Percentiles rank a stretch among this genome's conserved stretches.
Conservation (phyloP, 495 filamentous ascomycete species). For the Neurospora hispaniola region DNA sequence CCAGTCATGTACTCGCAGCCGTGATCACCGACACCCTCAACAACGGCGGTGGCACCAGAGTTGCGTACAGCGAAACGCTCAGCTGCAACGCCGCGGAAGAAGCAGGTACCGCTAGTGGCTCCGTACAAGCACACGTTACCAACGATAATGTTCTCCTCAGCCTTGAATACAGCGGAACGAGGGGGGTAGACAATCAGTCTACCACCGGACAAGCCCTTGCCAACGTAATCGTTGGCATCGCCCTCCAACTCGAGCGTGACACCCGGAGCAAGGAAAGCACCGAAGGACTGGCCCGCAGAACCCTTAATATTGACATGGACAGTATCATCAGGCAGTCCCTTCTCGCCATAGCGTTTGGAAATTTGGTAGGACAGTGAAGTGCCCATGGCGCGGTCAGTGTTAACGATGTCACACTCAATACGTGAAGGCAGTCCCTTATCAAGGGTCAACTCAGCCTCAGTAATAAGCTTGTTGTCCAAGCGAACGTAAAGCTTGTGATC, state of each 20-base stretch:
- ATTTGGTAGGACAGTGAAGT: slow-evolving; percentile 96
- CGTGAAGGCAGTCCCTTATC: slow-evolving; percentile 92
- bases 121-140: slow-evolving; percentile 98
- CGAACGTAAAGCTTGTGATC: slow-evolving; percentile 90
- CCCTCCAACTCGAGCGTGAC: slow-evolving; percentile 95
- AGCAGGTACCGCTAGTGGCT: slow-evolving; percentile 85
- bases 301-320: slow-evolving; percentile 97
- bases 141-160: slow-evolving; percentile 94
- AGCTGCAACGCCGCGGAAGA: slow-evolving; percentile 95
- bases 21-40: slow-evolving; percentile 96
- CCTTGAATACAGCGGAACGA: slow-evolving; percentile 86
- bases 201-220: slow-evolving; percentile 93
- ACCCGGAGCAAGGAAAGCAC: slow-evolving; percentile 89
- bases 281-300: slow-evolving; percentile 98
- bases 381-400: slow-evolving; percentile 92
- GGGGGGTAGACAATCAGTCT: slow-evolving; percentile 95
- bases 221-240: slow-evolving; percentile 96
- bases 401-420: slow-evolving; percentile 96
- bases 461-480: slow-evolving; percentile 97
- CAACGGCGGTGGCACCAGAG: slow-evolving; percentile 91
- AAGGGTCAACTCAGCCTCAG: slow-evolving; percentile 90
- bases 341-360: slow-evolving; percentile 84
- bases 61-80: slow-evolving; percentile 98
- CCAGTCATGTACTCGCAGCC: slow-evolving; percentile 99
- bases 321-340: slow-evolving; percentile 84